phyloP scores from a whole-genome alignment of 306 rosid species.

The Malus fusca region DNA sequence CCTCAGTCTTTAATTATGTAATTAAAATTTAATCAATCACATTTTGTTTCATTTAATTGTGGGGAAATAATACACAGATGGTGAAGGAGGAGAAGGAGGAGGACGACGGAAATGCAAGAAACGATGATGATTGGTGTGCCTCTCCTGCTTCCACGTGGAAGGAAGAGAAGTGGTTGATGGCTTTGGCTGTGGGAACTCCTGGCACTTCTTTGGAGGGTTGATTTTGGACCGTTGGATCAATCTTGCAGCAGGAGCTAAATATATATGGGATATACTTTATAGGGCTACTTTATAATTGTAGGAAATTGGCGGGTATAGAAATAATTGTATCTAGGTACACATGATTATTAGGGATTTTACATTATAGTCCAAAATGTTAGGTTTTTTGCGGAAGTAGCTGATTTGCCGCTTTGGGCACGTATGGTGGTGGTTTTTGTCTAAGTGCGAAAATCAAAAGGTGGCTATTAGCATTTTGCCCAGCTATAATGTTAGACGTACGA shows the following conservation, averaged over 20 bases:
- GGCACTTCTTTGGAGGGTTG: slow-evolving; percentile 10
- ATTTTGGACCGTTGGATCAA: neutral
- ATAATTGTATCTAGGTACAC: neutral
- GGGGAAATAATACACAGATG: slow-evolving; percentile 6
- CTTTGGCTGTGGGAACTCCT: neutral
- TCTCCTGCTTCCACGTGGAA: slow-evolving; percentile 11
- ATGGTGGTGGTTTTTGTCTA: neutral
- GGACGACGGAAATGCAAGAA: neutral
- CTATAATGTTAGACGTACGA: no score
- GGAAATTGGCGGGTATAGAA: neutral
- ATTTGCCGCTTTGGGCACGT: neutral
- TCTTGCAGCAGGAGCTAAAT: neutral
- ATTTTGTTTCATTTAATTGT: neutral
- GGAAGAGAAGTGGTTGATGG: slow-evolving; percentile 17
- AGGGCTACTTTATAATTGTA: neutral
- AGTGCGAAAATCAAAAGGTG: neutral
- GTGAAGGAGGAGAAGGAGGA: slow-evolving; percentile 2
- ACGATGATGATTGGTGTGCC: neutral
- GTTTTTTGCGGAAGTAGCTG: neutral
- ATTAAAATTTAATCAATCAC: no score
- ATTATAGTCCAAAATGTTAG: neutral
- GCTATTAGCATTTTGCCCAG: no score
- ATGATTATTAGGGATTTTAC: no score
- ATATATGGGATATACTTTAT: neutral
- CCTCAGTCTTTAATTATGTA: neutral